Evolutionary conservation across 163 green algal species (phyloP), one percentile per base, ranked within the genome.

Genomic region (Scenedesmus sp.): DNA sequence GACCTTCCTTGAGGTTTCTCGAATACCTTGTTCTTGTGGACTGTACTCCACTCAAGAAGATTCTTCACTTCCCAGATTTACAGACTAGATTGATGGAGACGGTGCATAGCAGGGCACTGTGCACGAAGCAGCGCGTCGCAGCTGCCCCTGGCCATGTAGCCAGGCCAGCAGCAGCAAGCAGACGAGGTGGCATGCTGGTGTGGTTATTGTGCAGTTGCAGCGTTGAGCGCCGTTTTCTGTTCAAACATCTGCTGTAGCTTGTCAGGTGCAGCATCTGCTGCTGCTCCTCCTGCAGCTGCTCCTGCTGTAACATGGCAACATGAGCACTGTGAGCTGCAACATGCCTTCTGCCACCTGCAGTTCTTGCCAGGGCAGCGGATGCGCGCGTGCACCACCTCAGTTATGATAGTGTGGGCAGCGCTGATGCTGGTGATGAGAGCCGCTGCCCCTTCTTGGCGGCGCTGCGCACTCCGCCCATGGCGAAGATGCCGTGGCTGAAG

Each of bases 361-460:
- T 85, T 4, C n/a, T 85, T 53, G 44, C 44, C 80, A 85, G 59
- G 24, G 43, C 80, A 85, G 80, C 44, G 26, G 80, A 85, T 20
- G 35, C 44, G 24, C 80, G 44, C 22, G 22, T 72, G 59, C 59
- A 72, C 44, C 80, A 70, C 20, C 44, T n/a, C 22, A 4, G 30
- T 24, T 46, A 70, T 70, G 80, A 46, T 20, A 68, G 22, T 1
- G 3, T 35, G 26, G 43, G 80, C 44, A 68, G 59, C 22, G 59
- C 22, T 72, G 59, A 72, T 72, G 59, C 59, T 24, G 59, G 59
- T 3, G 59, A 33, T 70, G 80, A 59, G 24, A 70, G 85, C 76
- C 37, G 65, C n/a, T 91, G 86, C 49, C 86, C 86, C 0, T 86
- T 91, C 37, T 24, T 91, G 15, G 49, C 46, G 24, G 73, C 46